Base-by-base conservation (phyloP, 2,329 filamentous ascomycete species). In the Sarocladium brachiariae region DNA sequence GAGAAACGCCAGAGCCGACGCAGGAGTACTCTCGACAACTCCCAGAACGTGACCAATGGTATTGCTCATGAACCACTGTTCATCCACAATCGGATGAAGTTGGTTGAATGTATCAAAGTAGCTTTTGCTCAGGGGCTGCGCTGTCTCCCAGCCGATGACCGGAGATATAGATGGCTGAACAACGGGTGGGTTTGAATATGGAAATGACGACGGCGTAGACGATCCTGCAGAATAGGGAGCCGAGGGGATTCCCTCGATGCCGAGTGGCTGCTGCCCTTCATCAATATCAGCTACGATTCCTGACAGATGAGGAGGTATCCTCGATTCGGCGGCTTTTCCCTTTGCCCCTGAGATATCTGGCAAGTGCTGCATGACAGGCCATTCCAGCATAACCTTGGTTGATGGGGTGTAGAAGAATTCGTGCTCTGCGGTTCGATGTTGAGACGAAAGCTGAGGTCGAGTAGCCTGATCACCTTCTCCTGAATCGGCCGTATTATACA, bases 91-190 rank as follows among this genome's bases (percentile, higher is more conserved):
- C 0, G 80, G 80, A 56, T 76, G 75, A 13, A 81, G 58, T 11
- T 79, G 67, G 58, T 83, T 83, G 63, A 80, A 79, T 2, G 72
- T 76, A 56, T 80, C 74, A 58, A 84, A 84, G 58, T 79, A 84
- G 0, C 72, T 70, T 46, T 75, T 76, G 52, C 71, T 71, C 33
- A 79, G 66, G 21, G 67, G 65, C 52, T 74, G 70, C 63, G 82
- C 75, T 2, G 67, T 66, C 5, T 78, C 74, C 60, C 71, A 71
- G 11, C 67, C 70, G 45, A 81, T 55, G 21, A 54, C 58, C 2
- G 59, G 53, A 5, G 52, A 51, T 13, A 31, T n/a, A 21, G 43
- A 9, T 14, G 43, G 6, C 13, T 47, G 43, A 4, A 47, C 27
- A 25, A 19, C 27, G 24, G 11, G 14, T 8, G 24, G 25, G 16